Conservation (phyloP, 2,329 filamentous ascomycete species). For the Malbranchea zuffiana region DNA sequence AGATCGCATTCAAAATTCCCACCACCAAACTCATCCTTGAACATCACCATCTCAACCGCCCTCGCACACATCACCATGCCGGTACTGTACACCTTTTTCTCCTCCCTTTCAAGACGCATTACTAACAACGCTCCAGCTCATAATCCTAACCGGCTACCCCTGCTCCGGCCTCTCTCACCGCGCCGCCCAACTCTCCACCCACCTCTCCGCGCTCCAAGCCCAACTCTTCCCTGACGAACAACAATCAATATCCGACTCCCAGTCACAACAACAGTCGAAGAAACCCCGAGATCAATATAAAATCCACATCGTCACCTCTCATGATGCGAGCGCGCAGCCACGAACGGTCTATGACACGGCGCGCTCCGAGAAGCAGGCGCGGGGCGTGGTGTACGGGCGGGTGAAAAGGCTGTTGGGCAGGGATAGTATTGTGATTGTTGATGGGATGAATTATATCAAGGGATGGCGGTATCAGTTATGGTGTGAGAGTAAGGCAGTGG, state of each 20-base stretch:
- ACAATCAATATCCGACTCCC: neutral
- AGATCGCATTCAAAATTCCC: too few relatives aligned
- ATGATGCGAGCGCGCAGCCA: slow-evolving; percentile 30
- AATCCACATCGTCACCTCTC: slow-evolving; percentile 30
- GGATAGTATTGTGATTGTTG: slow-evolving; percentile 52
- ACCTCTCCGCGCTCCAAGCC: slow-evolving; percentile 39
- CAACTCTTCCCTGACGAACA: slow-evolving; percentile 27
- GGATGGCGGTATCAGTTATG: slow-evolving; percentile 57
- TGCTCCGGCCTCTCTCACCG: slow-evolving; percentile 54
- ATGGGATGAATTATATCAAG: slow-evolving; percentile 59
- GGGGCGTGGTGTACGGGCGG: slow-evolving; percentile 50
- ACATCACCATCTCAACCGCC: too few relatives aligned
- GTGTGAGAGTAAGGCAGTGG: slow-evolving; percentile 54
- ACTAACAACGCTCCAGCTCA: too few relatives aligned
- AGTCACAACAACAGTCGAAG: slow-evolving; percentile 13
- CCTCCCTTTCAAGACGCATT: too few relatives aligned
- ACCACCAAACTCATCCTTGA: too few relatives aligned
- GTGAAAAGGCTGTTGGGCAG: slow-evolving; percentile 48
- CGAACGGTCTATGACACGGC: slow-evolving; percentile 47
- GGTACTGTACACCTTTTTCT: too few relatives aligned
- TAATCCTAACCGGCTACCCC: slow-evolving; percentile 52
- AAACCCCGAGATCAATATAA: slow-evolving; percentile 40
- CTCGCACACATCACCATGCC: too few relatives aligned
- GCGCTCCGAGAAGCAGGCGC: slow-evolving; percentile 51
- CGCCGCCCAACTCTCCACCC: slow-evolving; percentile 45